phyloP scores from a whole-genome alignment of 768 basidiomycete species.

The Pulveroboletus ravenelii region DNA sequence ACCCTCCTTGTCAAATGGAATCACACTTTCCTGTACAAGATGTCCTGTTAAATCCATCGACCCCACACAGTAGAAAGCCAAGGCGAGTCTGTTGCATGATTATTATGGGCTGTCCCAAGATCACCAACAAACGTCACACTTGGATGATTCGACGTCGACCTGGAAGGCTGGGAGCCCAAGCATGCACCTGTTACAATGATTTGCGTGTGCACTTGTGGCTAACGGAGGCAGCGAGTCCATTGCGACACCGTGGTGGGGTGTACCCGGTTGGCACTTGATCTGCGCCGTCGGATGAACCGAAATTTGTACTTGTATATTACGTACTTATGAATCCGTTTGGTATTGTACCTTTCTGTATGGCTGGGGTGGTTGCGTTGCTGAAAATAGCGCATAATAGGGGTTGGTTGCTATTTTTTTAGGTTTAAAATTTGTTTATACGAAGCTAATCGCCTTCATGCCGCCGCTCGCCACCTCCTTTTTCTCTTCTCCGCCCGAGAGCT shows the following conservation, averaged over 20 bases:
- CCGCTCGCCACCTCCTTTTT: no score
- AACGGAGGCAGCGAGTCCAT: slow-evolving; percentile 28
- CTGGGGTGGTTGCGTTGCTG: no score
- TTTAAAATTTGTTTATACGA: no score
- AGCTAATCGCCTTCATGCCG: no score
- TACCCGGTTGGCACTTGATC: background rate
- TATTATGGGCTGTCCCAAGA: slow-evolving; percentile 11
- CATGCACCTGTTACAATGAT: slow-evolving; percentile 66
- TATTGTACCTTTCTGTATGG: no score
- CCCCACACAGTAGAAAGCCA: slow-evolving; percentile 87
- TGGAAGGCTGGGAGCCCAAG: slow-evolving; percentile 66
- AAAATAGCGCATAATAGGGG: no score
- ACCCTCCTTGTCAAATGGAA: slow-evolving; percentile 45
- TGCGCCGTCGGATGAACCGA: no score
- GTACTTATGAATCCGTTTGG: no score
- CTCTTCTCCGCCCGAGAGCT: no score
- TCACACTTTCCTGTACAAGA: slow-evolving; percentile 37
- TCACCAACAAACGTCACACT: slow-evolving; percentile 40
- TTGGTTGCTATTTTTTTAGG: no score
- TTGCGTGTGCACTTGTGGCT: slow-evolving; percentile 50
- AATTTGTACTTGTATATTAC: no score
- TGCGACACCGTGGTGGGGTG: background rate
- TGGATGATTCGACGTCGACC: slow-evolving; percentile 65
- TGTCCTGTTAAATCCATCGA: slow-evolving; percentile 71
- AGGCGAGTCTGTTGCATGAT: slow-evolving; percentile 55